Conservation (phyloP, 768 basidiomycete genomes). For the Mycena metata region DNA sequence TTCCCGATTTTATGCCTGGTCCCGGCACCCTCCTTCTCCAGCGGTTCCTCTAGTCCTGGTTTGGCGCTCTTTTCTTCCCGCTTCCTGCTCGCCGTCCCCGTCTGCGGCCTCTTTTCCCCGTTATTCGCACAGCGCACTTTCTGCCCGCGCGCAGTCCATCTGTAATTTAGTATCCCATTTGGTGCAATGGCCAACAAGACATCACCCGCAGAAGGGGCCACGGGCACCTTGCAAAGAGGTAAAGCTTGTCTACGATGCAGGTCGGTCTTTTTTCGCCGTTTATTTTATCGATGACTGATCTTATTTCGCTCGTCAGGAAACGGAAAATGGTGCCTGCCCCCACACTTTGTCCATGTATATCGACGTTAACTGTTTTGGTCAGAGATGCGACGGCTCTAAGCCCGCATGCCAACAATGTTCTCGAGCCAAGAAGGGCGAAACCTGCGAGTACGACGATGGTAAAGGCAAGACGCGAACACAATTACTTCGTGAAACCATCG, state of each 20-base stretch:
- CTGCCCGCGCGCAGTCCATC: slow-evolving; percentile 41
- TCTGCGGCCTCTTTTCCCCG: slow-evolving; percentile 50
- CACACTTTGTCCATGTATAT: slow-evolving; percentile 12
- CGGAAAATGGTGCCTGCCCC: slow-evolving; percentile 71
- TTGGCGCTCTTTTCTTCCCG: slow-evolving; percentile 42
- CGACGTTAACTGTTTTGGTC: slow-evolving; percentile 35
- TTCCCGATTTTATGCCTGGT: slow-evolving; percentile 39
- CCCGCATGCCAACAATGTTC: slow-evolving; percentile 85
- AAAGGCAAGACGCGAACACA: slow-evolving; percentile 88
- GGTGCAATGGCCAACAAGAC: slow-evolving; percentile 66
- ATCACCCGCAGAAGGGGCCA: slow-evolving; percentile 49
- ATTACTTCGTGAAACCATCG: slow-evolving; percentile 81
- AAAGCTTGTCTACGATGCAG: slow-evolving; percentile 83
- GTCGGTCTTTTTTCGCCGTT: slow-evolving; percentile 49
- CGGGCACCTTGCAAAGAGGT: slow-evolving; percentile 71
- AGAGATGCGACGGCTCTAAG: slow-evolving; percentile 85
- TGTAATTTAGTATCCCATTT: slow-evolving; percentile 50
- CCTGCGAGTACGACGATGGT: slow-evolving; percentile 87
- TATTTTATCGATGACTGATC: slow-evolving; percentile 18
- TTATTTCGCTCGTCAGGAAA: slow-evolving; percentile 59
- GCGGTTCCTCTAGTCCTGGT: slow-evolving; percentile 45
- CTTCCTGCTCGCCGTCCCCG: slow-evolving; percentile 39
- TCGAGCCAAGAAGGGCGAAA: slow-evolving; percentile 81
- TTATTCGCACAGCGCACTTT: slow-evolving; percentile 45
- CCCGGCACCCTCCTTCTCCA: slow-evolving; percentile 30